Percentiles rank a stretch among this genome's conserved stretches.
Evolutionary conservation across 2,329 filamentous ascomycete species (phyloP).

Genomic region (Orbilia javanica): DNA sequence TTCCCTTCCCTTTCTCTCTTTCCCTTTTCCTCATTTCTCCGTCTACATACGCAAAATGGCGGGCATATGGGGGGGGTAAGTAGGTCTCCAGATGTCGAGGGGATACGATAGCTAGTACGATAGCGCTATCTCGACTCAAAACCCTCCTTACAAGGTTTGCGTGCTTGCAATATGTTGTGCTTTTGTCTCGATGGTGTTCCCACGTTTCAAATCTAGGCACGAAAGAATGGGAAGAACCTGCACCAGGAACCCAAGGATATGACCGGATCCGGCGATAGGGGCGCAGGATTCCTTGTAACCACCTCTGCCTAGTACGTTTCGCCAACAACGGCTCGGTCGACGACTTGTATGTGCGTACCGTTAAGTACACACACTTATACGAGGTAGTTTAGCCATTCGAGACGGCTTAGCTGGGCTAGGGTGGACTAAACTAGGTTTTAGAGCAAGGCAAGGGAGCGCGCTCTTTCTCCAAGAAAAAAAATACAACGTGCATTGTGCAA

Average conservation of each 20-base stretch:
- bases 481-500: constrained; percentile 51
- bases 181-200: constrained; percentile 21
- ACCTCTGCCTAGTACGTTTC: constrained; percentile 29
- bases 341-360: too few species aligned
- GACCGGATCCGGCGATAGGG: constrained; percentile 54
- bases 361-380: neutral
- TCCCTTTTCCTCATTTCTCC: constrained; percentile 11
- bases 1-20: neutral
- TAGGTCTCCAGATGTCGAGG: neutral
- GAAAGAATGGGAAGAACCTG: constrained; percentile 7
- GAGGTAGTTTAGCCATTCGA: constrained; percentile 22
- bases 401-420: constrained; percentile 3
- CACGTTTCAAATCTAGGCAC: constrained; percentile 46
- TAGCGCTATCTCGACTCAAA: neutral
- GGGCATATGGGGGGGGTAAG: too few species aligned
- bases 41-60: constrained; percentile 11
- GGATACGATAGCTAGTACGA: neutral
- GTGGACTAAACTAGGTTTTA: neutral
- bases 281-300: constrained; percentile 35
- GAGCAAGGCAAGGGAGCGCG: constrained; percentile 3
- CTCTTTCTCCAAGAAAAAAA: constrained; percentile 15
- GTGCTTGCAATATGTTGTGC: constrained; percentile 13
- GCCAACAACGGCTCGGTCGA: constrained; percentile 16
- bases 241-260: constrained; percentile 46
- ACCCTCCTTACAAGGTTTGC: neutral